Evolutionary conservation across 1,284 basidiomycete genomes (phyloP).

Genomic region (Irpex sp.): DNA sequence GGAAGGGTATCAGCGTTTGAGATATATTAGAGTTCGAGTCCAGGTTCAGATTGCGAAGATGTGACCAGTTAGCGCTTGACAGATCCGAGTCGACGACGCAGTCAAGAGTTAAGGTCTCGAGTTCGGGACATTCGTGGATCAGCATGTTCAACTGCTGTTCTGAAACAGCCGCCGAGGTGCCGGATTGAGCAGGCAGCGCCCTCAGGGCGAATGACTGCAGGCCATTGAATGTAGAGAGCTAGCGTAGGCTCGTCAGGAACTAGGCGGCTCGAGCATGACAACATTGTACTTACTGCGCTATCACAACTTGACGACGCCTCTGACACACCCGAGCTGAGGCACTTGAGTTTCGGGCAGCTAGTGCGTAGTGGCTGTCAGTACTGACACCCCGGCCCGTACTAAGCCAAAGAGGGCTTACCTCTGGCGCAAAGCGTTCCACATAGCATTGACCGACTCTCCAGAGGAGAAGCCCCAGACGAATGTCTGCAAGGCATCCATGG

Average conservation of each 20-base stretch:
- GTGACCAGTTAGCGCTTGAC: constrained; percentile 55
- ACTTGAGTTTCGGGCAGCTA: constrained; percentile 61
- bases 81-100: constrained; percentile 43
- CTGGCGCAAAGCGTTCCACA: constrained; percentile 67
- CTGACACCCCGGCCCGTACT: not conserved
- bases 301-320: constrained; percentile 43
- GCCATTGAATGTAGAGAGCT: not conserved
- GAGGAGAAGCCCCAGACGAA: constrained; percentile 72
- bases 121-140: constrained; percentile 32
- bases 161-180: not conserved
- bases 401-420: constrained; percentile 40
- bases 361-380: not conserved
- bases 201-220: not conserved
- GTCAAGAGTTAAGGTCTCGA: constrained; percentile 46
- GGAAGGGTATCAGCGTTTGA: constrained; percentile 48
- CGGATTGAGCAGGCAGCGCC: not conserved
- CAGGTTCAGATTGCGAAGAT: constrained; percentile 49
- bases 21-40: not conserved
- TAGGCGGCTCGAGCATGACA: not conserved
- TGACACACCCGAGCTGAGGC: constrained; percentile 57
- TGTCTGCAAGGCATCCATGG: constrained; percentile 56
- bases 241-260: not conserved
- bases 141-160: constrained; percentile 46
- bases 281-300: not conserved
- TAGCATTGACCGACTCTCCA: constrained; percentile 58